These are phyloP conservation scores for Phytophthora pistaciae DNA, from an alignment of 352 stramenopile genomes.

Conservation along the genomic window DNA sequence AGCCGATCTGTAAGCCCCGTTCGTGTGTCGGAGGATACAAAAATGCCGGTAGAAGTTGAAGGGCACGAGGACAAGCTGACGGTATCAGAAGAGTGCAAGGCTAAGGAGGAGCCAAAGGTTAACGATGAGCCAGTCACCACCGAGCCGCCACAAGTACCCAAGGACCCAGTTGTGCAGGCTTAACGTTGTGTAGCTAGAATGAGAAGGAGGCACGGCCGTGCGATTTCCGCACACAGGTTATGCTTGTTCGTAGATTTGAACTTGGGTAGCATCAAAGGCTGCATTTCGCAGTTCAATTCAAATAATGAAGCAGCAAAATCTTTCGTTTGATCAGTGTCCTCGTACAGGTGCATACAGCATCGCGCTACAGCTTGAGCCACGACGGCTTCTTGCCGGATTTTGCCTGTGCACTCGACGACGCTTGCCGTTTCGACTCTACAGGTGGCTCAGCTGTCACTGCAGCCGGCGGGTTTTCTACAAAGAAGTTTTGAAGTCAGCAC, in stretches of 20 bases:
- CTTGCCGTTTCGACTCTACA: constrained; percentile 42
- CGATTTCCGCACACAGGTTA: constrained; percentile 15
- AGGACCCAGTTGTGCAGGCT: constrained; percentile 4
- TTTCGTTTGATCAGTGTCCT: background rate
- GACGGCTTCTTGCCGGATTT: constrained; percentile 73
- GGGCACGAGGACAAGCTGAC: background rate
- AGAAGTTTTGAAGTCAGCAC: constrained; percentile 13
- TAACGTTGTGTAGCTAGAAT: constrained; percentile 13
- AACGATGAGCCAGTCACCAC: constrained; percentile 5
- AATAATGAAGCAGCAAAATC: constrained; percentile 32
- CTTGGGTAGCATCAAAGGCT: too few species aligned
- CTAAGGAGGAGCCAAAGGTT: background rate
- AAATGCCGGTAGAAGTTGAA: background rate
- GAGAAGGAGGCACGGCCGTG: constrained; percentile 5
- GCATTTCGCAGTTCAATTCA: constrained; percentile 14
- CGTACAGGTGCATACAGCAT: background rate
- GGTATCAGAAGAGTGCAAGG: background rate
- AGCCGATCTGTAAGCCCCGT: constrained; percentile 42
- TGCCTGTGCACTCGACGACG: constrained; percentile 26
- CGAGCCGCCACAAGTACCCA: constrained; percentile 2
- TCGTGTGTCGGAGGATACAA: constrained; percentile 6
- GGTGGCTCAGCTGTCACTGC: constrained; percentile 20
- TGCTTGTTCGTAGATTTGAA: constrained; percentile 14
- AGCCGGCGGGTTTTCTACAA: constrained; percentile 37
- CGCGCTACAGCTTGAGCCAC: constrained; percentile 75